Percentiles rank a stretch among this genome's conserved stretches.
Conservation (phyloP, 352 stramenopile species). For the Hyaloperonospora arabidopsidis region DNA sequence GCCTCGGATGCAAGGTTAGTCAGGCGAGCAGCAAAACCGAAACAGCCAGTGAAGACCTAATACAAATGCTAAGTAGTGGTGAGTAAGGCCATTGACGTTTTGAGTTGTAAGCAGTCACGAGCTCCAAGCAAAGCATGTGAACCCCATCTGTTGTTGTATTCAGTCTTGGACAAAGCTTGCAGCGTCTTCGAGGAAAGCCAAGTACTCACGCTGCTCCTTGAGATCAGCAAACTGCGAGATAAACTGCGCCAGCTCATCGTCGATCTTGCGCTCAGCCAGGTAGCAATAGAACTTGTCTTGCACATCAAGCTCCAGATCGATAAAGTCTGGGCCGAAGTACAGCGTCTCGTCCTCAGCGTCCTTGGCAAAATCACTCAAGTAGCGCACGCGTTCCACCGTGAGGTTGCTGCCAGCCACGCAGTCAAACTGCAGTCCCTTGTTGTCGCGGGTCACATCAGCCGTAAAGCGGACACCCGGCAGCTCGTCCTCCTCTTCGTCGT, state of each 20-base stretch:
- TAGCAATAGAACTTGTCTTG: conserved; percentile 79
- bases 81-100: conserved; percentile 15
- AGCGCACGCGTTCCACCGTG: conserved; percentile 71
- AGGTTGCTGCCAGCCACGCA: conserved; percentile 76
- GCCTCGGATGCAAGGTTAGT: conserved; percentile 47
- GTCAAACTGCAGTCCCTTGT: conserved; percentile 74
- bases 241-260: conserved; percentile 81
- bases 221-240: conserved; percentile 78
- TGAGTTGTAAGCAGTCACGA: conserved; percentile 12
- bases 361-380: conserved; percentile 45
- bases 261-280: conserved; percentile 64
- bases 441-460: conserved; percentile 59
- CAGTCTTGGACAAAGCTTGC: conserved; percentile 69
- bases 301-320: conserved; percentile 78
- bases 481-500: conserved; percentile 51
- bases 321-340: conserved; percentile 77
- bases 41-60: not conserved
- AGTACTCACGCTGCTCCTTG: conserved; percentile 83
- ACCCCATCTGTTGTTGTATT: conserved; percentile 11
- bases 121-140: conserved; percentile 11
- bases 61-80: conserved; percentile 15
- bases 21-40: conserved; percentile 7
- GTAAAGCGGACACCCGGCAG: conserved; percentile 73
- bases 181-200: conserved; percentile 65
- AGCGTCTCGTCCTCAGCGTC: conserved; percentile 51